Percentiles rank a stretch among this genome's conserved stretches.
These are phyloP conservation scores for Coprinopsis sp. DNA, from an alignment of 768 basidiomycete genomes.

Conservation along the genomic window DNA sequence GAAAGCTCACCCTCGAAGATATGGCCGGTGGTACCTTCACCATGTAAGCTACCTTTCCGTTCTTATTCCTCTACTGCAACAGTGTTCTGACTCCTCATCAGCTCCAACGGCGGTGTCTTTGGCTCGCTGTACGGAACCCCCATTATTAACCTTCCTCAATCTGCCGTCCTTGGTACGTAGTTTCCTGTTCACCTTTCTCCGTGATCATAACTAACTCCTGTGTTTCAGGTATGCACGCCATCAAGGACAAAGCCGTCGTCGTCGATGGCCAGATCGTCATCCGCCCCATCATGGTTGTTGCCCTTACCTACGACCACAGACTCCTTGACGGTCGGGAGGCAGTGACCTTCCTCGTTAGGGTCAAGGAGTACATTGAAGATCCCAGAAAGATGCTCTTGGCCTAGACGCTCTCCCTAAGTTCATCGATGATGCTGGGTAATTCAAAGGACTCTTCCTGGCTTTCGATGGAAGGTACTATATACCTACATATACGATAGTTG, in stretches of 20 bases:
- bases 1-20: conserved; percentile 94
- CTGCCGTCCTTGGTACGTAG: conserved; percentile 79
- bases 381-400: conserved; percentile 85
- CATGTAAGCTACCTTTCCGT: conserved; percentile 53
- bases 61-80: neutral
- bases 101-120: conserved; percentile 98
- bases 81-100: conserved; percentile 24
- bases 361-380: conserved; percentile 93
- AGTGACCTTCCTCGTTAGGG: conserved; percentile 95
- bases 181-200: neutral
- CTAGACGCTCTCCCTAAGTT: too few species aligned
- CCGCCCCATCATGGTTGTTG: conserved; percentile 94
- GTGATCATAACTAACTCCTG: neutral
- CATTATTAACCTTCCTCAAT: conserved; percentile 95
- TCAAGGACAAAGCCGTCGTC: conserved; percentile 88
- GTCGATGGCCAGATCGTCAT: conserved; percentile 95
- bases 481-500: too few species aligned
- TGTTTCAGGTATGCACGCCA: conserved; percentile 79
- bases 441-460: too few species aligned
- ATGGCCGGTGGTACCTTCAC: conserved; percentile 99
- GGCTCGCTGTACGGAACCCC: conserved; percentile 97
- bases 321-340: conserved; percentile 94
- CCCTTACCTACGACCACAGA: conserved; percentile 93
- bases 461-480: too few species aligned
- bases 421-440: too few species aligned